These are phyloP conservation scores for Sporobolomyces phaffii DNA, from an alignment of 768 basidiomycete species.

Conservation along the genomic window DNA sequence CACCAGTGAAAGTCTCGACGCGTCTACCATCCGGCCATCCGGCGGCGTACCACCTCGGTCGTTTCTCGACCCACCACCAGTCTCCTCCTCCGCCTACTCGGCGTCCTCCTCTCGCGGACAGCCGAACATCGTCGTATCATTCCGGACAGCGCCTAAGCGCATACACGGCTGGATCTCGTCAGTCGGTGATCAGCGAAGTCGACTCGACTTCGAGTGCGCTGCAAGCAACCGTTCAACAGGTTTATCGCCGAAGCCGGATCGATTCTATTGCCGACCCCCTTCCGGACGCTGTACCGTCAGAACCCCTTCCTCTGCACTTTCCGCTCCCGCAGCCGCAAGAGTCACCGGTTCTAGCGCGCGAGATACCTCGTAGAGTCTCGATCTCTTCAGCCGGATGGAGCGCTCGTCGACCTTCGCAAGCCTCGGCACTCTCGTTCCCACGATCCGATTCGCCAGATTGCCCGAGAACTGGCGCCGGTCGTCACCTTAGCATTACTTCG, in stretches of 20 bases:
- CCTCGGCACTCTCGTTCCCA: neutral
- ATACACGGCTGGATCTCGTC: slow-evolving; percentile 2
- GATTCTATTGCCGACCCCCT: neutral
- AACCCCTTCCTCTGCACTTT: neutral
- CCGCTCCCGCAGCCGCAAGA: neutral
- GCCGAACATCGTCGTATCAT: neutral
- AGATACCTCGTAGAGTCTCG: neutral
- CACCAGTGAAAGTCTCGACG: neutral
- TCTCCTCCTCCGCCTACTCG: neutral
- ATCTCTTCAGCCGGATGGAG: neutral
- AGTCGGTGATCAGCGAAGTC: slow-evolving; percentile 13
- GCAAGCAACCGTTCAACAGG: slow-evolving; percentile 7
- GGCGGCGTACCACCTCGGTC: slow-evolving; percentile 8
- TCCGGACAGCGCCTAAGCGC: slow-evolving; percentile 5
- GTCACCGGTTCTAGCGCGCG: neutral
- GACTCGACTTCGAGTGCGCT: neutral
- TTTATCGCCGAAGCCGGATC: neutral
- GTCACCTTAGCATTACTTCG: slow-evolving; percentile 1
- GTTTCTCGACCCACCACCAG: neutral
- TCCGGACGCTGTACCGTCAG: neutral
- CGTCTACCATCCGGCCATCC: neutral
- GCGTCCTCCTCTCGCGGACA: neutral
- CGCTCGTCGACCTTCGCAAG: neutral
- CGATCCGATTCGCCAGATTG: slow-evolving; percentile 1
- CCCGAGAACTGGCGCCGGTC: neutral